phyloP scores from a whole-genome alignment of 495 filamentous ascomycete genomes.

The Pseudomonodictys pantanalensis region DNA sequence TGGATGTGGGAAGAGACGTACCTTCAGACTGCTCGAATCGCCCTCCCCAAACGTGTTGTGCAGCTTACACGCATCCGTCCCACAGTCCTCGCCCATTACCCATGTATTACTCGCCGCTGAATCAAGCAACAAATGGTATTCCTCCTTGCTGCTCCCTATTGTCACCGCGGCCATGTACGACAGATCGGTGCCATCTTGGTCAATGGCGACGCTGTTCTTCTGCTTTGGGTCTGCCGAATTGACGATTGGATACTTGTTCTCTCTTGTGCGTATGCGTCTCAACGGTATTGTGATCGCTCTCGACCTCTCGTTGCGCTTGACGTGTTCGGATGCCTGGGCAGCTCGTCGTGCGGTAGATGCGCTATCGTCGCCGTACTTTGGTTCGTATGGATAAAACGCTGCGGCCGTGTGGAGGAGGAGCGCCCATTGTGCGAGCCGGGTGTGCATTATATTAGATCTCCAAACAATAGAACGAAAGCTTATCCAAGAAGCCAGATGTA shows the following conservation, averaged over 20 bases:
- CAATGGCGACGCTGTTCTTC: slow-evolving; percentile 59
- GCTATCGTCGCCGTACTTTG: slow-evolving; percentile 7
- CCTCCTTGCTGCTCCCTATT: slow-evolving; percentile 62
- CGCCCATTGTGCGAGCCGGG: background rate
- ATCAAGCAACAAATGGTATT: slow-evolving; percentile 73
- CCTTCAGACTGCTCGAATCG: slow-evolving; percentile 49
- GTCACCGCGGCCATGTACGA: slow-evolving; percentile 71
- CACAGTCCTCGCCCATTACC: slow-evolving; percentile 70
- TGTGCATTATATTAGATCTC: slow-evolving; percentile 21
- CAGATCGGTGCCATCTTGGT: slow-evolving; percentile 73
- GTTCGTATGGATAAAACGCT: slow-evolving; percentile 26
- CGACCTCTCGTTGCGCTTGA: no score
- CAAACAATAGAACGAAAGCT: background rate
- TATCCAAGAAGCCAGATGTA: background rate
- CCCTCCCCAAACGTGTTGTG: slow-evolving; percentile 65
- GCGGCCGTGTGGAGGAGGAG: slow-evolving; percentile 3
- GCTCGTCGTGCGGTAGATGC: background rate
- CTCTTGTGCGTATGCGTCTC: slow-evolving; percentile 12
- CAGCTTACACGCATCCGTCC: slow-evolving; percentile 54
- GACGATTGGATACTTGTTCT: slow-evolving; percentile 54
- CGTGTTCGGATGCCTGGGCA: background rate
- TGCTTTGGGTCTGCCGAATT: slow-evolving; percentile 52
- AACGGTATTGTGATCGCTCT: no score
- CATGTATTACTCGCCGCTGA: slow-evolving; percentile 75
- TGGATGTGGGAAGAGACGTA: background rate